phyloP scores from a whole-genome alignment of 2,329 filamentous ascomycete species.

The Cryphonectria japonica region DNA sequence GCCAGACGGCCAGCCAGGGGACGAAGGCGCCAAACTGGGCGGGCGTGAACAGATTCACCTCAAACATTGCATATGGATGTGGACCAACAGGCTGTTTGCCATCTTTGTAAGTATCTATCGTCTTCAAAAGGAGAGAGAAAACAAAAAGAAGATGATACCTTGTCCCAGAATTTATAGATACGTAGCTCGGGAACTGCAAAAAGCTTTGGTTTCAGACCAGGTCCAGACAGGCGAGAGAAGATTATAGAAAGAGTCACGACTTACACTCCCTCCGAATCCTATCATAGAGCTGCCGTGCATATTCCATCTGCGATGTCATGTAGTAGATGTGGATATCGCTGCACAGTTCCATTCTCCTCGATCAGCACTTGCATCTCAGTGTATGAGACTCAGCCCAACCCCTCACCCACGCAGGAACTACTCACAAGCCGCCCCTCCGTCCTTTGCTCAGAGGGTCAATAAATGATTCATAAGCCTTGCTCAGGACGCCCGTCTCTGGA shows the following conservation, averaged over 20 bases:
- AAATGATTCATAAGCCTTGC: slow-evolving; percentile 73
- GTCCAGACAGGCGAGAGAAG: not conserved
- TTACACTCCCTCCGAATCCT: slow-evolving; percentile 79
- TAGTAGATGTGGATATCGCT: slow-evolving; percentile 88
- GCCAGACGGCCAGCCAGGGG: slow-evolving; percentile 80
- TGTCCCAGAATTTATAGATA: slow-evolving; percentile 78
- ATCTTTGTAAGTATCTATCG: not conserved
- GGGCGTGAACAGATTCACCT: slow-evolving; percentile 85
- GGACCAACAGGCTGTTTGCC: slow-evolving; percentile 69
- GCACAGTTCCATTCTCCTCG: not conserved
- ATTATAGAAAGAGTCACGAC: slow-evolving; percentile 32
- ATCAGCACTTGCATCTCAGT: not conserved
- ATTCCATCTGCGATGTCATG: slow-evolving; percentile 67
- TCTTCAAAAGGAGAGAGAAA: not conserved
- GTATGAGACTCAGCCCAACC: not conserved
- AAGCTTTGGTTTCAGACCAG: too few relatives aligned
- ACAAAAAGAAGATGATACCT: slow-evolving; percentile 25
- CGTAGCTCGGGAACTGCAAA: slow-evolving; percentile 78
- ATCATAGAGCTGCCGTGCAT: slow-evolving; percentile 74
- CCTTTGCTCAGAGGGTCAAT: slow-evolving; percentile 68
- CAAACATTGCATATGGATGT: slow-evolving; percentile 86
- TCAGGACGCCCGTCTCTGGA: slow-evolving; percentile 61
- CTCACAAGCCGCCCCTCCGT: slow-evolving; percentile 71
- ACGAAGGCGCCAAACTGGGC: slow-evolving; percentile 89
- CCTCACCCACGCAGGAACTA: not conserved